A percentile compares a stretch with the other conserved stretches of the same genome.
Evolutionary conservation across 345 rosid species (phyloP).

Genomic region (Bretschneidera sinensis): DNA sequence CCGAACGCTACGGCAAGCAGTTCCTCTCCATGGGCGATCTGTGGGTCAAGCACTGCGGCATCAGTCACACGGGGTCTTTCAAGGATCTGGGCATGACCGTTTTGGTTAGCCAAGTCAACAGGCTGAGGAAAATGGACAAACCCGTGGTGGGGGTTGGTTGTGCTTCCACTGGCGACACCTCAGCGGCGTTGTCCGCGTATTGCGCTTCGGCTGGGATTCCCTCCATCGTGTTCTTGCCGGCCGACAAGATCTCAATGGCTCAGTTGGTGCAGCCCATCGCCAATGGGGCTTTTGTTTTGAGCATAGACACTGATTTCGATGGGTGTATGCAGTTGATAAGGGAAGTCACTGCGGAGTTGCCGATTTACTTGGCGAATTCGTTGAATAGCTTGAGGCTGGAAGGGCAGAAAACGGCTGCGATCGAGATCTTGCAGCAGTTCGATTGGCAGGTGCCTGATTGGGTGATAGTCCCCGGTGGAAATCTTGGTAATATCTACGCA

Average conservation of each 20-base stretch:
- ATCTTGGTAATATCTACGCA: slow-evolving; percentile 48
- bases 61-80: slow-evolving; percentile 46
- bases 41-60: slow-evolving; percentile 54
- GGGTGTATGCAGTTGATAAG: slow-evolving; percentile 50
- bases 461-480: slow-evolving; percentile 52
- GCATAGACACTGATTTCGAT: slow-evolving; percentile 49
- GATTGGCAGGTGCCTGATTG: slow-evolving; percentile 52
- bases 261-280: slow-evolving; percentile 50
- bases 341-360: slow-evolving; percentile 44
- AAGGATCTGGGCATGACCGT: slow-evolving; percentile 55
- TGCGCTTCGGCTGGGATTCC: slow-evolving; percentile 48
- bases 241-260: slow-evolving; percentile 45
- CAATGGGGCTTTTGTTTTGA: slow-evolving; percentile 48
- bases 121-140: slow-evolving; percentile 35
- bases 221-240: slow-evolving; percentile 42
- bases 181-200: slow-evolving; percentile 45
- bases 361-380: slow-evolving; percentile 47
- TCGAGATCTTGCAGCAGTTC: slow-evolving; percentile 52
- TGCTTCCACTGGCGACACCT: slow-evolving; percentile 49
- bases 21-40: slow-evolving; percentile 38
- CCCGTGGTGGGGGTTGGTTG: slow-evolving; percentile 47
- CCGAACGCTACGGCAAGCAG: slow-evolving; percentile 53
- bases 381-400: slow-evolving; percentile 46
- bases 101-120: slow-evolving; percentile 41
- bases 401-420: slow-evolving; percentile 50